A percentile compares a stretch with the other conserved stretches of the same genome.
These are phyloP conservation scores for Cystoisospora suis DNA, from an alignment of 169 alveolate genomes.

Conservation along the genomic window DNA sequence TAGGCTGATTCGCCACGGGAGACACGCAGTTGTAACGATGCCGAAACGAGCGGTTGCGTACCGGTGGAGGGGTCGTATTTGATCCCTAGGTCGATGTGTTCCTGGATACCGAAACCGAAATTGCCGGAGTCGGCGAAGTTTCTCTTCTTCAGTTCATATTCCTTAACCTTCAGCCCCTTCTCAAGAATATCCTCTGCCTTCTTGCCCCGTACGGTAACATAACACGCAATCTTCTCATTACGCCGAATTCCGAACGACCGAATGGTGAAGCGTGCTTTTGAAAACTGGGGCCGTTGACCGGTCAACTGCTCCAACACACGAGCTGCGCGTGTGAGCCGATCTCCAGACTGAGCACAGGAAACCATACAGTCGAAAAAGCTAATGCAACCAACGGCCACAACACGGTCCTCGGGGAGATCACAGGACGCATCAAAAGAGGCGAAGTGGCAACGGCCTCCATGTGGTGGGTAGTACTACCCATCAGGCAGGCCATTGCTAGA, in stretches of 20 bases:
- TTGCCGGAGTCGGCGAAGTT: constrained; percentile 97
- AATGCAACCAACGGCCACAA: too few relatives aligned
- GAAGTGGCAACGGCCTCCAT: too few relatives aligned
- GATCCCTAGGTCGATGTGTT: constrained; percentile 99
- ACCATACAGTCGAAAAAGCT: background rate
- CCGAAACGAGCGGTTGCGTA: background rate
- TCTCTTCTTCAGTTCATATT: constrained; percentile 95
- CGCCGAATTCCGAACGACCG: constrained; percentile 98
- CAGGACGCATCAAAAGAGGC: too few relatives aligned
- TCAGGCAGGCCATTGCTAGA: too few relatives aligned
- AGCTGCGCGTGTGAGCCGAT: constrained; percentile 98
- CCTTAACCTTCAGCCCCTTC: constrained; percentile 99
- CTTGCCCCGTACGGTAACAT: constrained; percentile 98
- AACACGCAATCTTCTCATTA: constrained; percentile 98
- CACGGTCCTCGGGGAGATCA: too few relatives aligned
- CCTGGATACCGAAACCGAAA: constrained; percentile 99
- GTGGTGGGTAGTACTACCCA: too few relatives aligned
- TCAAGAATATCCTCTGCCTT: constrained; percentile 98
- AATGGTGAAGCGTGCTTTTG: constrained; percentile 94
- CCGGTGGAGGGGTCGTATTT: constrained; percentile 99
- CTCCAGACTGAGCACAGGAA: constrained; percentile 89
- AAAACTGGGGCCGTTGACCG: constrained; percentile 97
- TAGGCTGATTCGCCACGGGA: too few relatives aligned
- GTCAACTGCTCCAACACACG: constrained; percentile 98
- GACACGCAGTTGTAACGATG: background rate